Base-by-base conservation (phyloP, 768 basidiomycete species). In the Pisolithus sp. region DNA sequence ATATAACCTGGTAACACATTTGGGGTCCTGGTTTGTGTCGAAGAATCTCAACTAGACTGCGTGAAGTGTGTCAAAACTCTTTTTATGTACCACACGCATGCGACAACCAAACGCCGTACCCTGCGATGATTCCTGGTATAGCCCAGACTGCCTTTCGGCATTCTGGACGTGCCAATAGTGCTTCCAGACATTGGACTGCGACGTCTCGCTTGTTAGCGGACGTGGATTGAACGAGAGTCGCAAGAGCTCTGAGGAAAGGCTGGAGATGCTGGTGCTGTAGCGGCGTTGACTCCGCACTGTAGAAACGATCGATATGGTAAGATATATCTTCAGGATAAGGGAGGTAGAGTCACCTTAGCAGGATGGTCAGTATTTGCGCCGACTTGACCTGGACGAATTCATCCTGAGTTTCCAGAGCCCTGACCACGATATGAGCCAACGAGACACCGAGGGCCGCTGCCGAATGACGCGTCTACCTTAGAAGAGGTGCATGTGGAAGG, bases 351-450 rank as follows among this genome's bases (percentile, higher is more conserved):
- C 41, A 86, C 86, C 87, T 83, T 36, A 95, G 78, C 21, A 97
- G 77, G 31, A 94, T 77, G 1, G 93, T 92, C 42, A 96, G 73
- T 56, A 98, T 87, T 62, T 95, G 89, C 0, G 87, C 78, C 10
- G 87, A 77, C 64, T 94, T 96, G 52, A 97, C 76, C 62, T 94
- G 91, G n/a, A 91, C 85, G 58, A 96, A 97, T 64, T 98, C 94
- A 65, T 98, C 96, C 58, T 85, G 85, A 12, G 86, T 81, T 37
- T 89, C 86, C 44, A 96, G 72, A 31, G 85, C 82, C 59, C 91
- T 95, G 57, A 24, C 49, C 36, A 45, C 30, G 40, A 30, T 24
- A 30, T 51, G 21, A 68, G 55, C 38, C 5, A 18, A n/a, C 30
- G 12, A 26, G 53, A 31, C 8, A 20, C 31, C 7, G 34, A n/a